A percentile compares a stretch with the other conserved stretches of the same genome.
These are phyloP conservation scores for Dalechampia spathulata DNA, from an alignment of 441 rosid species.

Conservation along the genomic window DNA sequence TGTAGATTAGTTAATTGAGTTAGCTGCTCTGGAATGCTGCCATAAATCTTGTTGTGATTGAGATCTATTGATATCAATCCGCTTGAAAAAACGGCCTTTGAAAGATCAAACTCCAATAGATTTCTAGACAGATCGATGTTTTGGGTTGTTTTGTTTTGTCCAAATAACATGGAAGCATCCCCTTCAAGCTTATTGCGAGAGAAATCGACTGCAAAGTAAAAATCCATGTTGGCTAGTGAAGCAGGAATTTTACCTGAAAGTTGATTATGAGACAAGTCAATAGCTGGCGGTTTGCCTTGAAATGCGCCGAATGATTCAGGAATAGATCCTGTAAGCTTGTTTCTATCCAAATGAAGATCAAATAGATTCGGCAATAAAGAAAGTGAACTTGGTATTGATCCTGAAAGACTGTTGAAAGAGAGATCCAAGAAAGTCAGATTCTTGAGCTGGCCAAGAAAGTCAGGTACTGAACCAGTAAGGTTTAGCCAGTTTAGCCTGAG, in stretches of 20 bases:
- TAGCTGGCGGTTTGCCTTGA: constrained; percentile 24
- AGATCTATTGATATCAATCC: constrained; percentile 38
- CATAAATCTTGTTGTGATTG: constrained; percentile 46
- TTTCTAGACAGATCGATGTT: constrained; percentile 48
- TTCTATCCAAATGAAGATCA: constrained; percentile 45
- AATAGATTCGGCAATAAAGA: constrained; percentile 44
- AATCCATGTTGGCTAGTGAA: constrained; percentile 46
- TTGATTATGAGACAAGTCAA: constrained; percentile 57
- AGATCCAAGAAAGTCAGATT: constrained; percentile 43
- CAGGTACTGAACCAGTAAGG: constrained; percentile 56
- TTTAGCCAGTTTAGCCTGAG: constrained; percentile 42
- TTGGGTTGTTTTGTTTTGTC: constrained; percentile 46
- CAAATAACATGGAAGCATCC: constrained; percentile 59
- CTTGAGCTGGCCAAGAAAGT: constrained; percentile 42
- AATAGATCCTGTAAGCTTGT: constrained; percentile 49
- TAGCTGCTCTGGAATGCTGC: constrained; percentile 38
- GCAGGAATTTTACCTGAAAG: constrained; percentile 61
- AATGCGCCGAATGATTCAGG: constrained; percentile 58
- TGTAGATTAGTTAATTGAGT: constrained; percentile 19
- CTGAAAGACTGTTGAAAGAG: constrained; percentile 50
- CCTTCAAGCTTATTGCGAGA: constrained; percentile 51
- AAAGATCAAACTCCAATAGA: constrained; percentile 43
- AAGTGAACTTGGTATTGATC: constrained; percentile 54
- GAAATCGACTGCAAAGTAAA: constrained; percentile 38
- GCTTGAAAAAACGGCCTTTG: constrained; percentile 39